Conservation (phyloP, 257 asterid genomes). For the Orobanche coerulescens region DNA sequence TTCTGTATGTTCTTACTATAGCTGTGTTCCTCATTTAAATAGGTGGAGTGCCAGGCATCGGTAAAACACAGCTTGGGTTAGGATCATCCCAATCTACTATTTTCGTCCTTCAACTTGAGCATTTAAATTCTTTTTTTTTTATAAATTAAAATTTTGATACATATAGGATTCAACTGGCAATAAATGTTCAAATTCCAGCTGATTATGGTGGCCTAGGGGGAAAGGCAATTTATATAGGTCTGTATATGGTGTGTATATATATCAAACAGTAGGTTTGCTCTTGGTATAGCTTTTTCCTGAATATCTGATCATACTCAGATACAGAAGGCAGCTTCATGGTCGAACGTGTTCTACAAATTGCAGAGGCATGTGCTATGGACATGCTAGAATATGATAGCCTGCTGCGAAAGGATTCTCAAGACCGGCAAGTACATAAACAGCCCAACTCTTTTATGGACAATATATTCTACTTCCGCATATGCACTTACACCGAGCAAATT, state of each 20-base stretch:
- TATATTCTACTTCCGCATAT: conserved; percentile 75
- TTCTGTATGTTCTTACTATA: conserved; percentile 13
- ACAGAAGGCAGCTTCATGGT: conserved; percentile 99
- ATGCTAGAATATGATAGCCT: conserved; percentile 62
- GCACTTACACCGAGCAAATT: conserved; percentile 89
- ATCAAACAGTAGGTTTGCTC: background rate
- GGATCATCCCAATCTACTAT: conserved; percentile 15
- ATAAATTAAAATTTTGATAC: conserved; percentile 9
- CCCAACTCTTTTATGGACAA: conserved; percentile 67
- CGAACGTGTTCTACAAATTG: conserved; percentile 84
- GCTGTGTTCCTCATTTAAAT: conserved; percentile 23
- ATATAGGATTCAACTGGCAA: conserved; percentile 82
- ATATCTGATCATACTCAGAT: conserved; percentile 36
- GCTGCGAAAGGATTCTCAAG: conserved; percentile 42
- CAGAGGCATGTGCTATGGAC: conserved; percentile 83
- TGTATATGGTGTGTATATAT: background rate
- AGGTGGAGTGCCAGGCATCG: conserved; percentile 99
- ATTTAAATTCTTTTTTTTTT: conserved; percentile 9
- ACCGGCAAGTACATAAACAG: conserved; percentile 35
- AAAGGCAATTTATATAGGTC: conserved; percentile 90
- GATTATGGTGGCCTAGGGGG: conserved; percentile 87
- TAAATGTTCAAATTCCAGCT: conserved; percentile 85
- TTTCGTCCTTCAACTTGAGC: conserved; percentile 15
- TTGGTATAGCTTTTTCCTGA: background rate
- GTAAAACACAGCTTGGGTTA: conserved; percentile 95